These are phyloP conservation scores for Penicillium concentricum DNA, from an alignment of 2,329 filamentous ascomycete species.

Conservation along the genomic window DNA sequence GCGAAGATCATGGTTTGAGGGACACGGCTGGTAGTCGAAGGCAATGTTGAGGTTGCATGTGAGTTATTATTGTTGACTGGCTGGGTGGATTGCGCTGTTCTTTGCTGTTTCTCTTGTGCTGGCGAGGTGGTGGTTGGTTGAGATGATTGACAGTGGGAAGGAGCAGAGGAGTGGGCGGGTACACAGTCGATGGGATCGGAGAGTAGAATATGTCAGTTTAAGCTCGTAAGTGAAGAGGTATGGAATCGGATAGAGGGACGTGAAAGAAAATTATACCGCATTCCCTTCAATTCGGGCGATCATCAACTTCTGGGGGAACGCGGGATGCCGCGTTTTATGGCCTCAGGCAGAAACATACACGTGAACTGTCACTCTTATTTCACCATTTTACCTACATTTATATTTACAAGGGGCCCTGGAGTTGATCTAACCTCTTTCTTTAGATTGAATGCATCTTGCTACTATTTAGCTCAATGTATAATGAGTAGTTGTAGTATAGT, in stretches of 20 bases:
- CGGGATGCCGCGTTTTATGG: not conserved
- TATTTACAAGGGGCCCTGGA: not conserved
- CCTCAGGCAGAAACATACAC: not conserved
- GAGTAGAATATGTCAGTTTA: not conserved
- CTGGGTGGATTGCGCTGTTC: not conserved
- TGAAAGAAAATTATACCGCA: not conserved
- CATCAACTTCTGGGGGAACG: slow-evolving; percentile 1
- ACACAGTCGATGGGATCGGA: not conserved
- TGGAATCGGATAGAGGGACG: not conserved
- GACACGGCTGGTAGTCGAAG: not conserved
- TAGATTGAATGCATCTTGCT: too few relatives aligned
- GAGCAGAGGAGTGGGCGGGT: not conserved
- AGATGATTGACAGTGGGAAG: not conserved
- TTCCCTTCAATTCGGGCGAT: not conserved
- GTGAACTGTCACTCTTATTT: not conserved
- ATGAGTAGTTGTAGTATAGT: too few relatives aligned
- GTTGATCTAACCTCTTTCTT: not conserved
- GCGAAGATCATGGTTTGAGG: not conserved
- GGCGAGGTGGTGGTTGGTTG: not conserved
- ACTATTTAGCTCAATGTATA: not conserved
- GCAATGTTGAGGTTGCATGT: not conserved
- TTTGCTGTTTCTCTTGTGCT: not conserved
- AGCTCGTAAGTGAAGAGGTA: not conserved
- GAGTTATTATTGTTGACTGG: too few relatives aligned
- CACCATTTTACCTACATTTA: not conserved